These are phyloP conservation scores for Termitomyces sp. DNA, from an alignment of 768 basidiomycete genomes.

Conservation along the genomic window DNA sequence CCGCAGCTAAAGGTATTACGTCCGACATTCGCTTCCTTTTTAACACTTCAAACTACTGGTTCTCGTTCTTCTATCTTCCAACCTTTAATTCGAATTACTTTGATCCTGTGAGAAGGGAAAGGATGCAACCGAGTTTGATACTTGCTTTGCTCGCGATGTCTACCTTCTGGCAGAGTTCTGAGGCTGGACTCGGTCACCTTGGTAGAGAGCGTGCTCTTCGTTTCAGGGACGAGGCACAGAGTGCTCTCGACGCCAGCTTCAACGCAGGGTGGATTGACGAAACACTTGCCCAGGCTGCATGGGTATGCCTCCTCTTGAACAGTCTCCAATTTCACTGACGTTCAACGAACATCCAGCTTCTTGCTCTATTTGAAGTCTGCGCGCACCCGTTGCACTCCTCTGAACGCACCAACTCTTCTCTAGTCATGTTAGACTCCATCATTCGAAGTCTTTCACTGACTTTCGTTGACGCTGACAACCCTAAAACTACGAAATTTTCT, in stretches of 20 bases:
- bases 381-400: constrained; percentile 60
- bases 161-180: constrained; percentile 70
- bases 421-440: constrained; percentile 64
- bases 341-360: constrained; percentile 39
- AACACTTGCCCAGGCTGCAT: constrained; percentile 71
- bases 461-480: constrained; percentile 55
- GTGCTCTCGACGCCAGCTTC: constrained; percentile 66
- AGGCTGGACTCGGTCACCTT: constrained; percentile 44
- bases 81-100: constrained; percentile 59
- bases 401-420: constrained; percentile 50
- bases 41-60: constrained; percentile 63
- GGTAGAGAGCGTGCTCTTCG: constrained; percentile 57
- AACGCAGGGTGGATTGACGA: constrained; percentile 73
- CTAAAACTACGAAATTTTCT: constrained; percentile 45
- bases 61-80: constrained; percentile 72
- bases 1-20: constrained; percentile 42
- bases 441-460: constrained; percentile 62
- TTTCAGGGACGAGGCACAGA: constrained; percentile 66
- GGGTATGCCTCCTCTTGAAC: constrained; percentile 41
- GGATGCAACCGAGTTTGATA: constrained; percentile 67
- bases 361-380: constrained; percentile 71
- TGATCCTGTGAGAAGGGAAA: constrained; percentile 49
- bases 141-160: constrained; percentile 61
- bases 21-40: constrained; percentile 65
- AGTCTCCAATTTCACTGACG: not conserved